phyloP scores from a whole-genome alignment of 805 yeast genomes.

The Candida ponderosae region DNA sequence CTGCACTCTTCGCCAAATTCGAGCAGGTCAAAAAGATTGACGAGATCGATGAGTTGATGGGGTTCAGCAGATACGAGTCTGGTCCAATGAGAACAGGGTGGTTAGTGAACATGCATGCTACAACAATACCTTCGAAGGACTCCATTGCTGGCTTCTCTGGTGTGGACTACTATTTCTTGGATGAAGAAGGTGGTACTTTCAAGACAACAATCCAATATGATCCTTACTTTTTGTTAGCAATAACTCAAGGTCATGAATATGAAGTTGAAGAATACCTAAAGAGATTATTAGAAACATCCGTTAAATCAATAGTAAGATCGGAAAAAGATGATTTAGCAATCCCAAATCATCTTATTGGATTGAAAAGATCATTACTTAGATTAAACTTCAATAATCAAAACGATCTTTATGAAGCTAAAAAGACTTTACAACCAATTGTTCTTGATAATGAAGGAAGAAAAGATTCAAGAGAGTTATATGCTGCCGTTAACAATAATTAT shows the following conservation, averaged over 20 bases:
- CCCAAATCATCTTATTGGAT: conserved; percentile 83
- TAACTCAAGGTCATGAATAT: conserved; percentile 42
- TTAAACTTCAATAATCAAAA: conserved; percentile 66
- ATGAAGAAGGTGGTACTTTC: conserved; percentile 94
- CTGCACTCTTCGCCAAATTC: conserved; percentile 28
- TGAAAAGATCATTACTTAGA: conserved; percentile 54
- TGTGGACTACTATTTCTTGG: conserved; percentile 89
- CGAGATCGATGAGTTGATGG: conserved; percentile 73
- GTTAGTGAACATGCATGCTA: conserved; percentile 92
- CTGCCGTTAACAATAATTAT: conserved; percentile 35
- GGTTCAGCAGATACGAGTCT: conserved; percentile 70
- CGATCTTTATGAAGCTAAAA: conserved; percentile 71
- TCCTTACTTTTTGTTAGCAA: conserved; percentile 77
- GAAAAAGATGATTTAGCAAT: conserved; percentile 72
- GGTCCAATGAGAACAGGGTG: conserved; percentile 78
- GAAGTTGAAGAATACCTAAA: conserved; percentile 85
- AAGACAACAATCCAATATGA: conserved; percentile 76
- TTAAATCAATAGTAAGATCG: conserved; percentile 50
- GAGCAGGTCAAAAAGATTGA: conserved; percentile 57
- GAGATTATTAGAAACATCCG: conserved; percentile 52
- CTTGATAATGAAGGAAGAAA: conserved; percentile 54
- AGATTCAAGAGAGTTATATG: conserved; percentile 62
- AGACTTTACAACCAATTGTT: conserved; percentile 61
- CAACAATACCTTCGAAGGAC: conserved; percentile 55
- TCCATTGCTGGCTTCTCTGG: conserved; percentile 69